Percentiles rank a stretch among this genome's conserved stretches.
phyloP scores from a whole-genome alignment of 2,329 filamentous ascomycete species.

The Dactylellina leptospora region DNA sequence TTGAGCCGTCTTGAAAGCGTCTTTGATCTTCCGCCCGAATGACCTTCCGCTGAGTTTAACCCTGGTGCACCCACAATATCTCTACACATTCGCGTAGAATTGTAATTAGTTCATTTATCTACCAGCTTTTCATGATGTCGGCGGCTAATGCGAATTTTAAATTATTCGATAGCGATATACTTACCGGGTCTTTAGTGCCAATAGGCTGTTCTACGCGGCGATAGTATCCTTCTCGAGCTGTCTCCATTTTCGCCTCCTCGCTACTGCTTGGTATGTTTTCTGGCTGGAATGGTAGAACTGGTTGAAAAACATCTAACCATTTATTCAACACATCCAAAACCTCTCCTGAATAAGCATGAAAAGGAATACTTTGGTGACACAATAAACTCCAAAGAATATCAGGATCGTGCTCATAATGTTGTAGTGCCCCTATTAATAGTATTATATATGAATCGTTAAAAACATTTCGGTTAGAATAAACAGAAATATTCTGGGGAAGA shows the following conservation, averaged over 20 bases:
- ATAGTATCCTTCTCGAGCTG: conserved; percentile 6
- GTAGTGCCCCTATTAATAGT: conserved; percentile 9
- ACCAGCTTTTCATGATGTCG: background rate
- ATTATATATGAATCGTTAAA: background rate
- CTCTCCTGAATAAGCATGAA: conserved; percentile 6
- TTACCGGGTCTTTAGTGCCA: conserved; percentile 11
- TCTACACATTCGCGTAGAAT: background rate
- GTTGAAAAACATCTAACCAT: conserved; percentile 11
- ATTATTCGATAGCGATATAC: conserved; percentile 5
- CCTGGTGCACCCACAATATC: conserved; percentile 6
- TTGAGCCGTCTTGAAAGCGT: background rate
- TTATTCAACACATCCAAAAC: conserved; percentile 1
- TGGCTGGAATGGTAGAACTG: background rate
- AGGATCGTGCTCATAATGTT: conserved; percentile 9
- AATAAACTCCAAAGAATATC: conserved; percentile 22
- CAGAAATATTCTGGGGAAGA: background rate
- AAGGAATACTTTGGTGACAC: conserved; percentile 17
- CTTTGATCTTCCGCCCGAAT: conserved; percentile 18
- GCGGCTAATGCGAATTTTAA: background rate
- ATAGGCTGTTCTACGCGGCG: background rate
- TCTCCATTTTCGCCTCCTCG: conserved; percentile 16
- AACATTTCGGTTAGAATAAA: background rate
- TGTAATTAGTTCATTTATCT: conserved; percentile 1
- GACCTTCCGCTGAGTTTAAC: background rate
- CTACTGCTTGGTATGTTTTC: conserved; percentile 1